Percentiles rank a stretch among this genome's conserved stretches.
Conservation (phyloP, 2,329 filamentous ascomycete species). For the Ramularia endophylla region DNA sequence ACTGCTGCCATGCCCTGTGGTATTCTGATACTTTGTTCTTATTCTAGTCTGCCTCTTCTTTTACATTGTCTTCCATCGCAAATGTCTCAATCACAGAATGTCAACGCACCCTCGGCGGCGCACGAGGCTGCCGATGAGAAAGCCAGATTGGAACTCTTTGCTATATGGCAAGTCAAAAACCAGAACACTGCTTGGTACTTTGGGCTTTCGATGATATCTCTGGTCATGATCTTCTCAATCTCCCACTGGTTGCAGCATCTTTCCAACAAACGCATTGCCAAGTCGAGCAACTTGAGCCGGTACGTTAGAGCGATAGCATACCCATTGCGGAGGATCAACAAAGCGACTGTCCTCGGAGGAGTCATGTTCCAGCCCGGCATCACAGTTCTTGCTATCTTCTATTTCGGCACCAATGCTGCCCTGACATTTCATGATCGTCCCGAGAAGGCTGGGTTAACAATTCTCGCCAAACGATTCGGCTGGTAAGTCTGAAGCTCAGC, state of each 20-base stretch:
- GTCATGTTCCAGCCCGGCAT: constrained; percentile 7
- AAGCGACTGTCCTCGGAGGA: constrained; percentile 1
- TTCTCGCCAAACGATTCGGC: constrained; percentile 21
- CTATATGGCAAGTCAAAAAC: constrained; percentile 13
- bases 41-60: background rate
- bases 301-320: constrained; percentile 2
- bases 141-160: constrained; percentile 9
- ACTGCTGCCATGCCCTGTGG: background rate
- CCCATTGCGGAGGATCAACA: constrained; percentile 1
- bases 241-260: constrained; percentile 10
- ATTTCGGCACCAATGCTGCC: constrained; percentile 15
- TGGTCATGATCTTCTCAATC: constrained; percentile 13
- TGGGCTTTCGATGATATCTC: constrained; percentile 8
- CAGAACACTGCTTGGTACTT: constrained; percentile 16
- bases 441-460: constrained; percentile 10
- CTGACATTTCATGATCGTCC: constrained; percentile 16
- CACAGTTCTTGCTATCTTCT: constrained; percentile 7
- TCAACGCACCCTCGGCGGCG: constrained; percentile 1
- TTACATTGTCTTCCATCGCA: background rate
- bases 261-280: constrained; percentile 4
- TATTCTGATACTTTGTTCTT: background rate
- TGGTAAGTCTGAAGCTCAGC: constrained; percentile 11
- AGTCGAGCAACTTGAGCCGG: constrained; percentile 1
- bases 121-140: constrained; percentile 10
- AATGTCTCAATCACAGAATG: constrained; percentile 10